Base-by-base conservation (phyloP, 768 basidiomycete genomes). In the Rubroboletus pulcherrimus region DNA sequence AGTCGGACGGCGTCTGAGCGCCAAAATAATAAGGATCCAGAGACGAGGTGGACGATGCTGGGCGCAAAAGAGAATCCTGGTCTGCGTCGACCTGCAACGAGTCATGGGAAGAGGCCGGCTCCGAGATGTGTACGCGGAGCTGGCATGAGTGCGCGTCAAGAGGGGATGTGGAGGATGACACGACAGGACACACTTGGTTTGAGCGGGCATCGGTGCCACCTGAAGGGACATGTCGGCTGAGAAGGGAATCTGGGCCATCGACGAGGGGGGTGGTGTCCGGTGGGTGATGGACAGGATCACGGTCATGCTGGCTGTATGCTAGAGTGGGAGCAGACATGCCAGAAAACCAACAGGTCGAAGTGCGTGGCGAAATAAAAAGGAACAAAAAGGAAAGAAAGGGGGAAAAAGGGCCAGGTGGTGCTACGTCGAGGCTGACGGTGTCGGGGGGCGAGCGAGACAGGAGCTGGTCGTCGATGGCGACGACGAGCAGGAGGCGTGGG, bases 1-100 rank as follows among this genome's bases (percentile, higher is more conserved):
- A 87, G 57, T 83, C 83, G n/a, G 82, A 79, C 26, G 87, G 83
- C 37, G 86, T 85, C 61, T 78, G 80, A 26, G 82, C 71, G 46
- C 88, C 85, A 75, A 93, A 93, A 71, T 93, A 93, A 71, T 93
- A 93, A 8, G 91, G 89, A 75, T 93, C 91, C 53, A 93, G 77
- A 42, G 91, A 90, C 33, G 90, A 91, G 44, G 87, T 84, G 49
- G 87, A 79, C 30, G 91, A 92, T 21, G 76, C 76, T 40, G 90
- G 84, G 68, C 89, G 89, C 51, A 86, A 84, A 48, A 73, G 59
- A 24, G 66, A 34, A 55, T 75, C 69, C 42, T 69, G 68, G 49
- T 83, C 82, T 53, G 72, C 75, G 61, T 84, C 81, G 54, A 72
- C 69, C 59, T 57, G 61, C 59, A 65, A 58, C 60, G 61, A 58